phyloP scores from a whole-genome alignment of 164 flowering plant genomes.

The Dillenia turbinata region DNA sequence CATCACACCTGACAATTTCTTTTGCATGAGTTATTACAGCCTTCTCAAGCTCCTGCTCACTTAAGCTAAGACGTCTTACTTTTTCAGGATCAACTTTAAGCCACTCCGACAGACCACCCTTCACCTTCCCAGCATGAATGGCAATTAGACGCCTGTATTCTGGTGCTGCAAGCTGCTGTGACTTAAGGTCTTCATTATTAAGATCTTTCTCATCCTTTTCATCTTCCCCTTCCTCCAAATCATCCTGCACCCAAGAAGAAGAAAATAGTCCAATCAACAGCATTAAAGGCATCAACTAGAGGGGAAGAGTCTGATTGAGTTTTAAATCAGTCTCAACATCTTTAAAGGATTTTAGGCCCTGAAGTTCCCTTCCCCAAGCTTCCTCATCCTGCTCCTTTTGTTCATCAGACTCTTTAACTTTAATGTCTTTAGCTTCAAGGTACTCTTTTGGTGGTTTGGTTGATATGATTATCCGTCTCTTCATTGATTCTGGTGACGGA shows the following conservation, averaged over 20 bases:
- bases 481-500: slow-evolving; percentile 63
- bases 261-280: not conserved
- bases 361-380: slow-evolving; percentile 54
- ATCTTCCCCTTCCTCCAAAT: slow-evolving; percentile 25
- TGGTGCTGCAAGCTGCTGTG: slow-evolving; percentile 31
- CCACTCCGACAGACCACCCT: slow-evolving; percentile 54
- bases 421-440: slow-evolving; percentile 43
- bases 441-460: slow-evolving; percentile 82
- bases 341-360: slow-evolving; percentile 12
- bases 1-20: slow-evolving; percentile 52
- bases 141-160: slow-evolving; percentile 61
- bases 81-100: slow-evolving; percentile 58
- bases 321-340: slow-evolving; percentile 24
- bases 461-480: slow-evolving; percentile 52
- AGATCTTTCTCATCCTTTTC: slow-evolving; percentile 34
- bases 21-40: slow-evolving; percentile 40
- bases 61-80: slow-evolving; percentile 76
- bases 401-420: slow-evolving; percentile 24
- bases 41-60: slow-evolving; percentile 69
- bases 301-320: not conserved
- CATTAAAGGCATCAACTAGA: not conserved
- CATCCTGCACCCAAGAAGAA: slow-evolving; percentile 14
- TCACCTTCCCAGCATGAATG: slow-evolving; percentile 72
- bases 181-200: slow-evolving; percentile 30
- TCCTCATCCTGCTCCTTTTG: slow-evolving; percentile 39